These are phyloP conservation scores for Fistulinella prunicolor DNA, from an alignment of 768 basidiomycete species.

Conservation along the genomic window DNA sequence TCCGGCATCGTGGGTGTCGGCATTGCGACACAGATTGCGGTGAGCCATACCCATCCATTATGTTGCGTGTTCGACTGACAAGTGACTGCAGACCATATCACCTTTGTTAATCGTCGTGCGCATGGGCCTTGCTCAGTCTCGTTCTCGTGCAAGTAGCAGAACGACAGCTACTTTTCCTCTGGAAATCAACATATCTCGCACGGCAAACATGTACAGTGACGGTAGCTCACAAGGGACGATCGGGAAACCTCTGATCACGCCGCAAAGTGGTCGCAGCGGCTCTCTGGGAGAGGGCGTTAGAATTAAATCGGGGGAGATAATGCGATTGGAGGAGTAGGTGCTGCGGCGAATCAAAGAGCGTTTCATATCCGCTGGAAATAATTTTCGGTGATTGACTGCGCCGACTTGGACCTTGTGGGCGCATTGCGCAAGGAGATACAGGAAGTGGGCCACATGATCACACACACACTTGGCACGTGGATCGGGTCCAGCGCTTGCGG, in stretches of 20 bases:
- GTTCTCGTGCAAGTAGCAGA: background rate
- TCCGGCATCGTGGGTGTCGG: slow-evolving; percentile 14
- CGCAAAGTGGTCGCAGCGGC: no score
- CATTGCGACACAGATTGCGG: slow-evolving; percentile 19
- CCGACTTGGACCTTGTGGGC: no score
- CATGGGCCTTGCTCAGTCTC: slow-evolving; percentile 9
- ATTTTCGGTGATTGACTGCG: no score
- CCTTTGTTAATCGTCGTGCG: slow-evolving; percentile 19
- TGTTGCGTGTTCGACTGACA: background rate
- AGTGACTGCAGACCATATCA: slow-evolving; percentile 11
- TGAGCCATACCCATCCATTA: slow-evolving; percentile 1
- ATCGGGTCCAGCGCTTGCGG: no score
- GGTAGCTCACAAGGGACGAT: background rate
- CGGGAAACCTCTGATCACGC: background rate
- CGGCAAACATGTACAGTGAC: background rate
- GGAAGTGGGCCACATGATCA: no score
- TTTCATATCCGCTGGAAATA: no score
- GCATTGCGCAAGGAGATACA: no score
- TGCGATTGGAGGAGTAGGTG: background rate
- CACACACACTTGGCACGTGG: no score
- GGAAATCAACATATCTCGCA: slow-evolving; percentile 2
- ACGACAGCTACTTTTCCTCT: background rate
- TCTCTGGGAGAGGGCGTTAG: background rate
- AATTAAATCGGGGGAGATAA: background rate
- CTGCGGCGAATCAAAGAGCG: no score